Conservation (phyloP, 2,329 filamentous ascomycete species). For the Apiospora sp. region DNA sequence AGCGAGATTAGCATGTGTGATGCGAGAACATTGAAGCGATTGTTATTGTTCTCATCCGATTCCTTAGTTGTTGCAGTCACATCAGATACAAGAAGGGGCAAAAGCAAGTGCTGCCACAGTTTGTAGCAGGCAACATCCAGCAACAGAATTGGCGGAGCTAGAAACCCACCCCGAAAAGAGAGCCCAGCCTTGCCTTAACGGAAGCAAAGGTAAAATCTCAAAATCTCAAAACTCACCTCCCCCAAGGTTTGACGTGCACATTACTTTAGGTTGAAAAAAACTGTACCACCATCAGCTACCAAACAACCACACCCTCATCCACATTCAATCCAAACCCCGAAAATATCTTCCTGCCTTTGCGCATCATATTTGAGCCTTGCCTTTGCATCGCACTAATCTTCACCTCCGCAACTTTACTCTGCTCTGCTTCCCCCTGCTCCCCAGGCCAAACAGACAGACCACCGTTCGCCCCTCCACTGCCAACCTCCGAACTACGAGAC, state of each 20-base stretch:
- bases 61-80: background rate
- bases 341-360: background rate
- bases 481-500: constrained; percentile 18
- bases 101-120: background rate
- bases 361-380: constrained; percentile 19
- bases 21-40: background rate
- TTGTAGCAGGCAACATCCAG: background rate
- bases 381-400: constrained; percentile 12
- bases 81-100: background rate
- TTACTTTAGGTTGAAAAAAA: constrained; percentile 22
- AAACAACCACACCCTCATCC: constrained; percentile 13
- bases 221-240: constrained; percentile 17
- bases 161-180: constrained; percentile 12
- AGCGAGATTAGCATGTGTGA: background rate
- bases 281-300: constrained; percentile 18
- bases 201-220: constrained; percentile 20
- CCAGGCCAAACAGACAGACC: background rate
- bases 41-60: constrained; percentile 1
- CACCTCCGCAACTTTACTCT: background rate
- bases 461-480: constrained; percentile 15
- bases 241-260: constrained; percentile 22
- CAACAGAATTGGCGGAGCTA: constrained; percentile 13
- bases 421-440: constrained; percentile 1
- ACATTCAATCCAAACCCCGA: background rate
- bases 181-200: constrained; percentile 14